Percentiles rank a stretch among this genome's conserved stretches.
Evolutionary conservation across 371 early-diverging fungal genomes (phyloP).

Genomic region (Conidiobolus coronatus): DNA sequence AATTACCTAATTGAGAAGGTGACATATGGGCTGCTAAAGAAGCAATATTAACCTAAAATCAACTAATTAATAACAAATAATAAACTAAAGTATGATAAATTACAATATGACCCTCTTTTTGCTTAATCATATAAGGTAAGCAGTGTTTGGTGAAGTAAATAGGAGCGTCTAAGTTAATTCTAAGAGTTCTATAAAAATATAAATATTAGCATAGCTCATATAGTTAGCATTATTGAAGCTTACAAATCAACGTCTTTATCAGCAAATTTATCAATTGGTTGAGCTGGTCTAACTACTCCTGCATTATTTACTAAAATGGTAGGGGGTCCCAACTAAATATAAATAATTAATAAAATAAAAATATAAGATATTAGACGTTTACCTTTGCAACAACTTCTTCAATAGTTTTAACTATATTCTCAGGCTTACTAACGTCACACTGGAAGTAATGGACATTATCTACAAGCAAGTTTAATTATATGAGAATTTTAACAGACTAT

Average conservation of each 20-base stretch:
- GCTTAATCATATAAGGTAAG: slow-evolving; percentile 19
- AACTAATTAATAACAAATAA: background rate
- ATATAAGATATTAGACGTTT: background rate
- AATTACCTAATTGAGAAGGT: slow-evolving; percentile 11
- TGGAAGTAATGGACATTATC: background rate
- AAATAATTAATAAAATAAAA: background rate
- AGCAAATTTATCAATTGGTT: background rate
- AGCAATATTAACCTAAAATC: slow-evolving; percentile 13
- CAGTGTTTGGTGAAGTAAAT: slow-evolving; percentile 21
- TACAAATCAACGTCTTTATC: no score
- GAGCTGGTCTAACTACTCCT: background rate
- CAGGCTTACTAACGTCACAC: background rate
- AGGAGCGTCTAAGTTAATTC: slow-evolving; percentile 23
- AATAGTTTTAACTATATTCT: background rate
- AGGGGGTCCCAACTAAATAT: background rate
- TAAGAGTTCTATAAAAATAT: slow-evolving; percentile 13
- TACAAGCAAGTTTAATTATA: background rate
- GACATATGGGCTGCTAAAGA: slow-evolving; percentile 17
- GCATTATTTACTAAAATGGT: slow-evolving; percentile 3
- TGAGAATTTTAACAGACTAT: background rate
- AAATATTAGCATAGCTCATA: no score
- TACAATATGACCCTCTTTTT: slow-evolving; percentile 28
- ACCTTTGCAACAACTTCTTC: background rate
- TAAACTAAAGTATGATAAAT: background rate
- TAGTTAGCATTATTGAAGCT: no score